phyloP scores from a whole-genome alignment of 2,329 filamentous ascomycete genomes.

The Westerdykella sp. region DNA sequence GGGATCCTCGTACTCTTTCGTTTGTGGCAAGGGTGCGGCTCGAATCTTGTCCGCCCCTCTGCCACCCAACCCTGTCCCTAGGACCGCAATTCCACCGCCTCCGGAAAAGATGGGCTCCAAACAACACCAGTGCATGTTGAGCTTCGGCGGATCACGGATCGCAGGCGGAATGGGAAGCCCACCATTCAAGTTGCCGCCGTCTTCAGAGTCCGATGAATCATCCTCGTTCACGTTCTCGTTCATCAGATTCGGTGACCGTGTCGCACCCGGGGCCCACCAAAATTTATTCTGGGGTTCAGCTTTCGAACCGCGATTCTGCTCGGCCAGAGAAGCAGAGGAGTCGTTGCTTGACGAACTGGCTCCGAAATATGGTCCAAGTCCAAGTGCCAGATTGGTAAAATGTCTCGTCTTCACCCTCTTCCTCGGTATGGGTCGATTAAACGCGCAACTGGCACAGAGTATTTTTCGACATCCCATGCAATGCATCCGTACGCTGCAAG shows the following conservation, averaged over 20 bases:
- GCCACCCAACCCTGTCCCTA: slow-evolving; percentile 43
- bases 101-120: slow-evolving; percentile 55
- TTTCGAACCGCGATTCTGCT: slow-evolving; percentile 17
- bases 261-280: slow-evolving; percentile 55
- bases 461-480: slow-evolving; percentile 56
- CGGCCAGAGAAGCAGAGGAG: slow-evolving; percentile 20
- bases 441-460: slow-evolving; percentile 54
- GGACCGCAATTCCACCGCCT: slow-evolving; percentile 53
- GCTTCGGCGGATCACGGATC: slow-evolving; percentile 40
- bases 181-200: slow-evolving; percentile 29
- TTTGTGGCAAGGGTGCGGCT: slow-evolving; percentile 51
- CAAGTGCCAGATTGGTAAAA: slow-evolving; percentile 34
- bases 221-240: slow-evolving; percentile 42
- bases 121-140: slow-evolving; percentile 56
- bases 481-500: slow-evolving; percentile 57
- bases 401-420: slow-evolving; percentile 35
- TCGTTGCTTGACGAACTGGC: too few species aligned
- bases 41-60: slow-evolving; percentile 52
- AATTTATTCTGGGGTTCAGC: slow-evolving; percentile 36
- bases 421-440: slow-evolving; percentile 47
- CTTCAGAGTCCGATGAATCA: slow-evolving; percentile 36
- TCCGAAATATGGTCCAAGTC: slow-evolving; percentile 11
- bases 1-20: slow-evolving; percentile 50
- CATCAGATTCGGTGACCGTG: slow-evolving; percentile 53
- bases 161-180: slow-evolving; percentile 31